Percentiles rank a stretch among this genome's conserved stretches.
phyloP scores from a whole-genome alignment of 176 grass and related monocot genomes.

The Tillandsia fasciculata region DNA sequence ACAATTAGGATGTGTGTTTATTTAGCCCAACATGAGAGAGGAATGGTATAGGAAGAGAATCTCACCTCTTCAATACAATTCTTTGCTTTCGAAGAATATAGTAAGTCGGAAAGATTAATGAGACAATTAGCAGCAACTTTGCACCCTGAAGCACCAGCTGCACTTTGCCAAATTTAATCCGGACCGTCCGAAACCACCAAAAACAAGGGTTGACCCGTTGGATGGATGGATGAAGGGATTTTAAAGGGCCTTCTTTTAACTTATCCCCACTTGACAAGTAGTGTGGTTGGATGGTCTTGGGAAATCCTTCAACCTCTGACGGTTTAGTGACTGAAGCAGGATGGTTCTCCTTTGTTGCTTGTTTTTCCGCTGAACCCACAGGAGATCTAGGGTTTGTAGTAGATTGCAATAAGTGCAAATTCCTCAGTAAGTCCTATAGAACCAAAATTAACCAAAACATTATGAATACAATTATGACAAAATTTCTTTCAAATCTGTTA shows the following conservation, averaged over 20 bases:
- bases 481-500: neutral
- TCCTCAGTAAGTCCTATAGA: slow-evolving; percentile 31
- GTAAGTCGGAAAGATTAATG: slow-evolving; percentile 44
- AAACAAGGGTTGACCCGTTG: slow-evolving; percentile 45
- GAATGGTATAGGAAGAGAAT: neutral
- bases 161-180: slow-evolving; percentile 49
- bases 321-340: slow-evolving; percentile 3
- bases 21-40: neutral
- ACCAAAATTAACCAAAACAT: neutral
- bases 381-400: slow-evolving; percentile 20
- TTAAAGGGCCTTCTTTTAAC: slow-evolving; percentile 19
- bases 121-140: slow-evolving; percentile 49
- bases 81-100: slow-evolving; percentile 49
- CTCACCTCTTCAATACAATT: slow-evolving; percentile 52
- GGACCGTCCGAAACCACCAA: slow-evolving; percentile 73
- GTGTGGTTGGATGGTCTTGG: slow-evolving; percentile 5
- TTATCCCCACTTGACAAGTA: slow-evolving; percentile 14
- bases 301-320: slow-evolving; percentile 12
- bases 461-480: neutral
- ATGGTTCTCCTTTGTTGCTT: slow-evolving; percentile 16
- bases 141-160: slow-evolving; percentile 57
- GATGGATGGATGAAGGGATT: slow-evolving; percentile 21
- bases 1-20: too few relatives aligned
- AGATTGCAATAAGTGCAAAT: slow-evolving; percentile 23
- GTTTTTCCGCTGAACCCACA: slow-evolving; percentile 8